Conservation (phyloP, 1,284 basidiomycete genomes). For the Ceratobasidium sp. region DNA sequence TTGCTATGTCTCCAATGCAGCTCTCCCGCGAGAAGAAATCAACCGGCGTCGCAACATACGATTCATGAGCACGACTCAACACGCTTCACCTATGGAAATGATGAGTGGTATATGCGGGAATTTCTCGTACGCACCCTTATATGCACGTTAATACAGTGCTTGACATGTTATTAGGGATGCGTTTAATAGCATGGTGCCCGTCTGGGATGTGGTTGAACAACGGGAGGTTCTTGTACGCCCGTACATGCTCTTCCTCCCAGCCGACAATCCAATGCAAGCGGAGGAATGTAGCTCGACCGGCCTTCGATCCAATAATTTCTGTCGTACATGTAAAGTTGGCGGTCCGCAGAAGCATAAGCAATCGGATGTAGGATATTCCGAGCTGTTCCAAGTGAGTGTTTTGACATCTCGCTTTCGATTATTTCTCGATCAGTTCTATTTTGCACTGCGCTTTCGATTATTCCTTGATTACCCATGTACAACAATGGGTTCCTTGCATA, state of each 20-base stretch:
- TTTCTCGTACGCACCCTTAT: not conserved
- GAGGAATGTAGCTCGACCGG: constrained; percentile 44
- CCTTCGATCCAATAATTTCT: constrained; percentile 33
- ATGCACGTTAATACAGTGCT: not conserved
- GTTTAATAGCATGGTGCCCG: constrained; percentile 44
- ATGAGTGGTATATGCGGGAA: not conserved
- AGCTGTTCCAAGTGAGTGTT: constrained; percentile 43
- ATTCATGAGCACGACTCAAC: constrained; percentile 38
- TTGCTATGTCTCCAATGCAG: constrained; percentile 36
- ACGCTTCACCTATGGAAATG: constrained; percentile 38
- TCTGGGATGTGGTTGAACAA: constrained; percentile 52
- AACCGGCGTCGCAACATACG: constrained; percentile 29
- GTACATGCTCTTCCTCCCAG: constrained; percentile 20
- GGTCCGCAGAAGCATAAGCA: constrained; percentile 26
- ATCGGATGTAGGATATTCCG: constrained; percentile 38
- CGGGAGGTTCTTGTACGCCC: constrained; percentile 51
- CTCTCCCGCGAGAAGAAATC: constrained; percentile 3
- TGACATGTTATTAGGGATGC: not conserved
- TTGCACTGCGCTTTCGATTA: no score
- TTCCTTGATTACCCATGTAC: no score
- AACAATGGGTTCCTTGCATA: no score
- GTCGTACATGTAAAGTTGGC: constrained; percentile 47
- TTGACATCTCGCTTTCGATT: no score
- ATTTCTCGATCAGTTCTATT: not conserved
- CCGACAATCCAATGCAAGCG: constrained; percentile 49